Evolutionary conservation across 768 basidiomycete genomes (phyloP).

Genomic region (Leccinum variicolor): DNA sequence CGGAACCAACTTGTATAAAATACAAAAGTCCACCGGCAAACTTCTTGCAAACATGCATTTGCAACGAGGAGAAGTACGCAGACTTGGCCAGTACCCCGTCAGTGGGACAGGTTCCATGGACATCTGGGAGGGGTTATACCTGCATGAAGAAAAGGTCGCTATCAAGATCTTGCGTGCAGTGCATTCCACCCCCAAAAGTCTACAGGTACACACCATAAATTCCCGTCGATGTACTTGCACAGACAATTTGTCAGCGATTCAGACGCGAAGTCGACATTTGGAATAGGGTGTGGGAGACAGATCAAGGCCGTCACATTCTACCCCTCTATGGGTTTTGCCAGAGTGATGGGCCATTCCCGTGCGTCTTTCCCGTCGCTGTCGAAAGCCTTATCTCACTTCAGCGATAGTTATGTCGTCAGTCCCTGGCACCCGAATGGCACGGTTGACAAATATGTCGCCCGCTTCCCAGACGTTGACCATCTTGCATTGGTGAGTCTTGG

Average conservation of each 20-base stretch:
- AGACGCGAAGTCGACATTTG: conserved; percentile 53
- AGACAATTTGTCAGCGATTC: conserved; percentile 39
- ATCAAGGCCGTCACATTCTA: conserved; percentile 49
- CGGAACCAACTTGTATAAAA: conserved; percentile 45
- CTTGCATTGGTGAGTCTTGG: conserved; percentile 34
- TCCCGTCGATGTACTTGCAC: conserved; percentile 1
- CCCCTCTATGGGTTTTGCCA: conserved; percentile 59
- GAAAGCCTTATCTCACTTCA: neutral
- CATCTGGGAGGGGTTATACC: conserved; percentile 53
- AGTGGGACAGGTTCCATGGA: conserved; percentile 53
- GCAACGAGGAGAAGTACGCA: conserved; percentile 48
- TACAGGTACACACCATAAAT: conserved; percentile 33
- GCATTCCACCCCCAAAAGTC: conserved; percentile 42
- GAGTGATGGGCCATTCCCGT: conserved; percentile 58
- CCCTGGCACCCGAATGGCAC: conserved; percentile 56
- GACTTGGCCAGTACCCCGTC: conserved; percentile 47
- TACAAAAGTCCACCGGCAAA: conserved; percentile 44
- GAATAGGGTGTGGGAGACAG: conserved; percentile 50
- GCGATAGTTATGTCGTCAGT: conserved; percentile 50
- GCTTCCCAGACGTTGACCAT: conserved; percentile 42
- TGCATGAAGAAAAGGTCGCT: conserved; percentile 51
- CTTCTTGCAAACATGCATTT: conserved; percentile 51
- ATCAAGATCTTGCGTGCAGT: conserved; percentile 56
- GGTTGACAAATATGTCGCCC: conserved; percentile 45
- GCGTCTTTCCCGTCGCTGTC: conserved; percentile 10